Evolutionary conservation across 805 yeast genomes (phyloP).

Genomic region (Myxozyma monticola): DNA sequence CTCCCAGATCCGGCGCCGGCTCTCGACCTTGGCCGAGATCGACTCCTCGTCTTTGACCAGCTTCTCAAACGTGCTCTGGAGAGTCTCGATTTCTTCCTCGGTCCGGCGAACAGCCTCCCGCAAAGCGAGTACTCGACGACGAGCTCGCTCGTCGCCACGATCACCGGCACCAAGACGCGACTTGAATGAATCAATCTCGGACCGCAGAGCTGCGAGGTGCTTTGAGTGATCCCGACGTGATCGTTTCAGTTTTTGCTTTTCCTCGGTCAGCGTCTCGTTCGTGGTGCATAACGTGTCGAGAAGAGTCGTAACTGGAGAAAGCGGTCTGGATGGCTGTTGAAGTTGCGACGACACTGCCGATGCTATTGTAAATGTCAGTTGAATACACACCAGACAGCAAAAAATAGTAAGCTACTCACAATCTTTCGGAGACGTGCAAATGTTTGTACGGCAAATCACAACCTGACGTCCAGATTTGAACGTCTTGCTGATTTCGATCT

Average conservation of each 20-base stretch:
- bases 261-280: slow-evolving; percentile 57
- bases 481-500: slow-evolving; percentile 49
- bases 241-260: slow-evolving; percentile 57
- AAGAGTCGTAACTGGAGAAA: slow-evolving; percentile 63
- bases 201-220: slow-evolving; percentile 49
- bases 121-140: slow-evolving; percentile 53
- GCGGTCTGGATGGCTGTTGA: slow-evolving; percentile 38
- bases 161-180: slow-evolving; percentile 50
- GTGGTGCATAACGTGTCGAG: slow-evolving; percentile 67
- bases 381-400: background rate
- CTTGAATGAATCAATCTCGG: slow-evolving; percentile 58
- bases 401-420: slow-evolving; percentile 5
- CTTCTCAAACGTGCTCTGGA: slow-evolving; percentile 12
- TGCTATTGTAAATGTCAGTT: background rate
- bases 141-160: slow-evolving; percentile 57
- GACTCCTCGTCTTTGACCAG: slow-evolving; percentile 19
- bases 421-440: slow-evolving; percentile 28
- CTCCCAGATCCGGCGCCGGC: slow-evolving; percentile 27
- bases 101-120: slow-evolving; percentile 47
- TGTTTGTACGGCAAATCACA: slow-evolving; percentile 20
- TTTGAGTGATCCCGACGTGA: slow-evolving; percentile 60
- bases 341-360: slow-evolving; percentile 17
- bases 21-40: slow-evolving; percentile 2
- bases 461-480: slow-evolving; percentile 32
- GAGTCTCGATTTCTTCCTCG: slow-evolving; percentile 38